phyloP scores from a whole-genome alignment of 768 basidiomycete genomes.

The Gymnopilus dilepis region DNA sequence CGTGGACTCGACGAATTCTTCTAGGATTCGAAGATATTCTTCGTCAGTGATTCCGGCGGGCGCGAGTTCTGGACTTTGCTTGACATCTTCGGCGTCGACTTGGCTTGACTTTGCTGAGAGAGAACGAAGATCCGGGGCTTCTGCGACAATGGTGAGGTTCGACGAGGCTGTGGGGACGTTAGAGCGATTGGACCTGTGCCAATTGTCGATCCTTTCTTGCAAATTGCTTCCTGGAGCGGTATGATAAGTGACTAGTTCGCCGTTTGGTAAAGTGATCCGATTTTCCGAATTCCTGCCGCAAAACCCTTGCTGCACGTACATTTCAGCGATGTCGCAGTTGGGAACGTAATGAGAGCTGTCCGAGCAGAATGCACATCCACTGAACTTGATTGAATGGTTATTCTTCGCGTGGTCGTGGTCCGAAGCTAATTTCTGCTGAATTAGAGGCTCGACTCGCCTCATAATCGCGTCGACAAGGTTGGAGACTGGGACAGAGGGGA shows the following conservation, averaged over 20 bases:
- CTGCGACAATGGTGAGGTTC: background rate
- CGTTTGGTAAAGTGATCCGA: constrained; percentile 13
- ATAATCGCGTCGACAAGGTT: no score
- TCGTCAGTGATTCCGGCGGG: background rate
- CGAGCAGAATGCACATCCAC: constrained; percentile 14
- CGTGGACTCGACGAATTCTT: background rate
- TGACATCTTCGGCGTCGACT: background rate
- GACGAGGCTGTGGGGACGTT: background rate
- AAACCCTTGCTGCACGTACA: constrained; percentile 14
- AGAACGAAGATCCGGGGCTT: no score
- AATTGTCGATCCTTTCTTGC: constrained; percentile 19
- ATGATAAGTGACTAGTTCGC: background rate
- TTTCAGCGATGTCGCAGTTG: background rate
- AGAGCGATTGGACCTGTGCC: constrained; percentile 4
- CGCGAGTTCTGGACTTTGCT: background rate
- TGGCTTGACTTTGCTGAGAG: background rate
- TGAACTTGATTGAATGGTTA: background rate
- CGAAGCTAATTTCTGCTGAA: no score
- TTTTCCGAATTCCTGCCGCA: constrained; percentile 10
- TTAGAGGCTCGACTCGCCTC: no score
- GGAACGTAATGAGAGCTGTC: constrained; percentile 7
- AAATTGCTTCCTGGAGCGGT: constrained; percentile 10
- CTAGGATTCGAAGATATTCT: constrained; percentile 2
- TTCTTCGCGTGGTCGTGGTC: no score
- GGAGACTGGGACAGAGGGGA: no score